Percentiles rank a stretch among this genome's conserved stretches.
Conservation (phyloP, 805 yeast genomes). For the Ogataea saltuana region DNA sequence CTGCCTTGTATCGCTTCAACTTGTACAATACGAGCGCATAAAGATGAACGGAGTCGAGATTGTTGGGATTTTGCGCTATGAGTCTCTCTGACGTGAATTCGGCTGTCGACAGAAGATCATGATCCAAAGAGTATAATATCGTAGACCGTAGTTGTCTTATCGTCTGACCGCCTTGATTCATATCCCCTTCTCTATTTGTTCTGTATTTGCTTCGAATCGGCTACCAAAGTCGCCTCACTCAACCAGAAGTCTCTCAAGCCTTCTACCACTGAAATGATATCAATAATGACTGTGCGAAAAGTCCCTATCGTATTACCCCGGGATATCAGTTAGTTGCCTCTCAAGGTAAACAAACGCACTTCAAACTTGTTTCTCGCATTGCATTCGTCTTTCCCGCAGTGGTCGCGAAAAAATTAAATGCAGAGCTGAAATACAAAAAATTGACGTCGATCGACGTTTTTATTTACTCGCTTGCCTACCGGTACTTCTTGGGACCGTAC, state of each 20-base stretch:
- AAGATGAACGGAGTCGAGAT: slow-evolving; percentile 63
- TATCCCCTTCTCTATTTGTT: slow-evolving; percentile 8
- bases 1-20: slow-evolving; percentile 59
- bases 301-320: no score
- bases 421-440: neutral
- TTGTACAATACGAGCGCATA: slow-evolving; percentile 68
- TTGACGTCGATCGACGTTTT: neutral
- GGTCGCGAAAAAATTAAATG: slow-evolving; percentile 4
- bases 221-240: neutral
- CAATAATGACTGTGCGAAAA: no score
- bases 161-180: slow-evolving; percentile 27
- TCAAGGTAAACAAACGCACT: slow-evolving; percentile 16
- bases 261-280: no score
- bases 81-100: slow-evolving; percentile 84
- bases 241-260: neutral
- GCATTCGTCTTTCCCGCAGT: slow-evolving; percentile 1
- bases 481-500: no score
- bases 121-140: slow-evolving; percentile 71
- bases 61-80: slow-evolving; percentile 58
- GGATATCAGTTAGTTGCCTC: no score
- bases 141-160: slow-evolving; percentile 50
- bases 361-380: slow-evolving; percentile 4
- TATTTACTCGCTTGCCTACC: neutral
- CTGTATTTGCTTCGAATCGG: neutral
- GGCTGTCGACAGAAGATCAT: slow-evolving; percentile 70